phyloP scores from a whole-genome alignment of 2,329 filamentous ascomycete genomes.

The Calonectria crousiana region DNA sequence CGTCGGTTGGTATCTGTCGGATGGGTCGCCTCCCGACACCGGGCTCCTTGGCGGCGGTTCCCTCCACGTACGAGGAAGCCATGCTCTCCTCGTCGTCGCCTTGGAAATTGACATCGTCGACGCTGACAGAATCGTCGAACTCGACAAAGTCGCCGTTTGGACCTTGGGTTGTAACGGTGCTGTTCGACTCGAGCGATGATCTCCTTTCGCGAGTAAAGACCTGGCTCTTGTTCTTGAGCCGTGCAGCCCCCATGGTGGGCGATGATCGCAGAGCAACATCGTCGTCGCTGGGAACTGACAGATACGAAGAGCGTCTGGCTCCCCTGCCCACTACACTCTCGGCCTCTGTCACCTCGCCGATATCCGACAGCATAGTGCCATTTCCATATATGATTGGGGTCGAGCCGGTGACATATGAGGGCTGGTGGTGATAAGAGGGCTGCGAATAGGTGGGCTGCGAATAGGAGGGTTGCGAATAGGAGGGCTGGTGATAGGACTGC shows the following conservation, averaged over 20 bases:
- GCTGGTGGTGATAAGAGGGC: not conserved
- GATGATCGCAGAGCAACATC: slow-evolving; percentile 56
- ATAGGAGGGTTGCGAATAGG: not conserved
- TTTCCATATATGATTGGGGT: slow-evolving; percentile 78
- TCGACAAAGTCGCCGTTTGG: slow-evolving; percentile 66
- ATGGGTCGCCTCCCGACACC: slow-evolving; percentile 25
- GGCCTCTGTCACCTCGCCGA: slow-evolving; percentile 68
- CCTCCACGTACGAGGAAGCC: slow-evolving; percentile 67
- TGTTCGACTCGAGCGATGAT: slow-evolving; percentile 70
- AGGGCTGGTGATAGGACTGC: not conserved
- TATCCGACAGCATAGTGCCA: slow-evolving; percentile 77
- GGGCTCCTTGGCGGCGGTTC: slow-evolving; percentile 48
- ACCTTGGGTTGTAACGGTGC: slow-evolving; percentile 68
- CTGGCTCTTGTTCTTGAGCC: slow-evolving; percentile 60
- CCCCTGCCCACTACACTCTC: slow-evolving; percentile 61
- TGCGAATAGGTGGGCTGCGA: not conserved
- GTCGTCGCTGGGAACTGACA: slow-evolving; percentile 50
- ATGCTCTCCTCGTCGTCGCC: slow-evolving; percentile 77
- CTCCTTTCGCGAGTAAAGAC: slow-evolving; percentile 61
- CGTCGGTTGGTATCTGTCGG: slow-evolving; percentile 53
- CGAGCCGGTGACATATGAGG: slow-evolving; percentile 50
- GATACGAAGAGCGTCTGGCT: slow-evolving; percentile 52
- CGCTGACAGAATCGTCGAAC: slow-evolving; percentile 72
- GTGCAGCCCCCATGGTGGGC: slow-evolving; percentile 58
- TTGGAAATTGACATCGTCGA: slow-evolving; percentile 75